Conservation (phyloP, 306 rosid genomes). For the Ormosia semicastrata region DNA sequence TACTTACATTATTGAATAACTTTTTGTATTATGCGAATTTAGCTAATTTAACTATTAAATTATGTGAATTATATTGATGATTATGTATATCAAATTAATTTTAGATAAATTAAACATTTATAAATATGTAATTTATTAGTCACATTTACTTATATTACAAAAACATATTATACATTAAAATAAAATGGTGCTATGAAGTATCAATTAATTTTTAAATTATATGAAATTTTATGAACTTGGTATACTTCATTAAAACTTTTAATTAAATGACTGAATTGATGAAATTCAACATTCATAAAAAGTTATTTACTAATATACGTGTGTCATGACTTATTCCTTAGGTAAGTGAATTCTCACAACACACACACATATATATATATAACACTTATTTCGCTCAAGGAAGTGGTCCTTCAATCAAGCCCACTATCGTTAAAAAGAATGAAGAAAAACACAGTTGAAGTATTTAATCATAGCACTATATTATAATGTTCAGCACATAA, state of each 20-base stretch:
- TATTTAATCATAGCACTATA: neutral
- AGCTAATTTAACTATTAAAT: neutral
- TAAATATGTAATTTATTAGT: too few relatives aligned
- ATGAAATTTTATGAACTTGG: neutral
- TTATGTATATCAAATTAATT: neutral
- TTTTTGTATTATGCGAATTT: neutral
- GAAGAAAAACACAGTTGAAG: neutral
- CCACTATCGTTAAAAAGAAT: neutral
- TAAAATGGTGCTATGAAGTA: too few relatives aligned
- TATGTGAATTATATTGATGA: neutral
- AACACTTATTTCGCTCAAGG: too few relatives aligned
- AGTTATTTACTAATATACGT: neutral
- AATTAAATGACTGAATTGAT: neutral
- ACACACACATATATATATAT: too few relatives aligned
- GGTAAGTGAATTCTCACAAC: too few relatives aligned
- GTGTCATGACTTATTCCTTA: too few relatives aligned
- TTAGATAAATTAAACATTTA: too few relatives aligned
- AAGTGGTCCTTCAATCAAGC: neutral
- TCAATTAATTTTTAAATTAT: too few relatives aligned
- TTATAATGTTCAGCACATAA: neutral
- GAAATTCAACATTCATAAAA: neutral
- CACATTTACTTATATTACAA: too few relatives aligned
- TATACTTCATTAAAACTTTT: neutral
- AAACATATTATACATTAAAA: too few relatives aligned
- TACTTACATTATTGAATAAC: neutral